phyloP scores from a whole-genome alignment of 78 protist species.

The Planoprotostelium fungivorum region DNA sequence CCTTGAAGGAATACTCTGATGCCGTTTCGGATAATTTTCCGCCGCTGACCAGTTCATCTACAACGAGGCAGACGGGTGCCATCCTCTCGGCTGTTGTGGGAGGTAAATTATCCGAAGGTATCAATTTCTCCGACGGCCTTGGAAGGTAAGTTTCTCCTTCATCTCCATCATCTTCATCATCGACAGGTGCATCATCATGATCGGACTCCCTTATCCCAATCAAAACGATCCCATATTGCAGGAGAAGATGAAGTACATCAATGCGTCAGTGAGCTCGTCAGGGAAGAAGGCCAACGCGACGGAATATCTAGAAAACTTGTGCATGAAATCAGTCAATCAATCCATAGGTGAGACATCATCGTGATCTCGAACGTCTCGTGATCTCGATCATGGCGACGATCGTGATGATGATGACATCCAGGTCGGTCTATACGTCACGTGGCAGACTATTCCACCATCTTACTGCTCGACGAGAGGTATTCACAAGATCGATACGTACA shows the following conservation, averaged over 20 bases:
- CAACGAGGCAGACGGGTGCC: slow-evolving; percentile 35
- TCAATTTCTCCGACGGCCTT: slow-evolving; percentile 78
- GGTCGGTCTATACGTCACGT: slow-evolving; percentile 75
- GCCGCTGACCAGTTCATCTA: neutral
- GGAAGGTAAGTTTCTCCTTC: slow-evolving; percentile 11
- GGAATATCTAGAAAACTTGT: slow-evolving; percentile 46
- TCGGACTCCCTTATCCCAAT: slow-evolving; percentile 85
- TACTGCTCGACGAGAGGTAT: slow-evolving; percentile 64
- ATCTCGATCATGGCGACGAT: neutral
- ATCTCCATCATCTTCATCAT: neutral
- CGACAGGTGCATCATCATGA: slow-evolving; percentile 48
- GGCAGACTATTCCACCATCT: slow-evolving; percentile 70
- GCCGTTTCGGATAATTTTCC: neutral
- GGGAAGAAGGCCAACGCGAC: neutral
- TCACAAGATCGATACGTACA: neutral
- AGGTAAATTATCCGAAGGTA: slow-evolving; percentile 89
- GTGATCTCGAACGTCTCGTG: neutral
- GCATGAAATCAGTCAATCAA: slow-evolving; percentile 90
- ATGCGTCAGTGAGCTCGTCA: neutral
- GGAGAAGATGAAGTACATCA: slow-evolving; percentile 30
- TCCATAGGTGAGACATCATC: slow-evolving; percentile 57
- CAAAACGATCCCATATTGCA: slow-evolving; percentile 24
- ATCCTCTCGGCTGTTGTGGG: slow-evolving; percentile 67
- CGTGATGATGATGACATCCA: neutral
- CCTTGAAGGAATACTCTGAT: neutral